A percentile compares a stretch with the other conserved stretches of the same genome.
Evolutionary conservation across 2,329 filamentous ascomycete genomes (phyloP).

Genomic region (Fusarium staphyleae): DNA sequence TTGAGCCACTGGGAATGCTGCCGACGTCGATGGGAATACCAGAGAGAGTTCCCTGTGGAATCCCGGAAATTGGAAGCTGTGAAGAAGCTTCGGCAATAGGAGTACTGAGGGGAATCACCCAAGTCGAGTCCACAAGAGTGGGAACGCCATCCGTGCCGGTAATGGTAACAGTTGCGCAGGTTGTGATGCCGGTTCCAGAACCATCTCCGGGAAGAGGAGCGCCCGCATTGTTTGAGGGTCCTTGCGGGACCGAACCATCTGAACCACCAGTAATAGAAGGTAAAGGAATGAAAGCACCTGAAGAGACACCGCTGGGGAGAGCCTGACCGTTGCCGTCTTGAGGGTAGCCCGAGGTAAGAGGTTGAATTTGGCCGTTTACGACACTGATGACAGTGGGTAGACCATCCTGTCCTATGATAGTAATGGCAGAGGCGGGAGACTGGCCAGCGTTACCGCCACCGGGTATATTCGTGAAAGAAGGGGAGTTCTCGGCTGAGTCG

Average conservation of each 20-base stretch:
- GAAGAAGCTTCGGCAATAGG: slow-evolving; percentile 21
- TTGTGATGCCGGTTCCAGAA: slow-evolving; percentile 29
- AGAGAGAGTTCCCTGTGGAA: slow-evolving; percentile 22
- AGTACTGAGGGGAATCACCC: slow-evolving; percentile 38
- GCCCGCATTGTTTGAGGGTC: slow-evolving; percentile 15
- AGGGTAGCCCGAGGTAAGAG: slow-evolving; percentile 15
- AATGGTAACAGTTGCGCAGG: slow-evolving; percentile 41
- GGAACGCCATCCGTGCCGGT: slow-evolving; percentile 45
- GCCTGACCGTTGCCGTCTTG: slow-evolving; percentile 21
- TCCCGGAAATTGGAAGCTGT: slow-evolving; percentile 17
- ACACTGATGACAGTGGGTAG: slow-evolving; percentile 39
- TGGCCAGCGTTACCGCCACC: slow-evolving; percentile 15
- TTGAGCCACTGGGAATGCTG: slow-evolving; percentile 19
- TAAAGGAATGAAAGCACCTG: slow-evolving; percentile 23
- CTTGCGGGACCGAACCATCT: slow-evolving; percentile 7
- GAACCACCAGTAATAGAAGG: slow-evolving; percentile 16
- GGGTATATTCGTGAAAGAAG: slow-evolving; percentile 24
- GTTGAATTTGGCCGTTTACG: slow-evolving; percentile 19
- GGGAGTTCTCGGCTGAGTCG: slow-evolving; percentile 17
- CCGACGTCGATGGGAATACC: slow-evolving; percentile 25
- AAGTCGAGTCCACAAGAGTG: slow-evolving; percentile 47
- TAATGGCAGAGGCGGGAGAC: slow-evolving; percentile 28
- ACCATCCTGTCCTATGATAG: slow-evolving; percentile 37
- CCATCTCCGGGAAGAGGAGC: slow-evolving; percentile 10
- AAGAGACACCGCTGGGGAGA: slow-evolving; percentile 22